Conservation (phyloP, 352 stramenopile genomes). For the Phytophthora citricola region DNA sequence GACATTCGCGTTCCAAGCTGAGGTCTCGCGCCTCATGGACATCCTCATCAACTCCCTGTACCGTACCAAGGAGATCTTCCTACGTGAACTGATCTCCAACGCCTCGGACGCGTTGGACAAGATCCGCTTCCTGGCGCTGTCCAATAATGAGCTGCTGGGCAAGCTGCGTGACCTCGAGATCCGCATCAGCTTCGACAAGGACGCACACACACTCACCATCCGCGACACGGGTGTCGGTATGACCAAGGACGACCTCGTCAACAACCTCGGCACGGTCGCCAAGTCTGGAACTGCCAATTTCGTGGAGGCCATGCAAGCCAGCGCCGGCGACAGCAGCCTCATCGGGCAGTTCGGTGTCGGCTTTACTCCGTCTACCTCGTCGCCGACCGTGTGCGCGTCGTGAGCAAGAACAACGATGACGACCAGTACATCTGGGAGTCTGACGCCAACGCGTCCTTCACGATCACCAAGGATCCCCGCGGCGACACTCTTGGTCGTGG, state of each 20-base stretch:
- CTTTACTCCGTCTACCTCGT: conserved; percentile 99
- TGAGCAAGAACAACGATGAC: conserved; percentile 98
- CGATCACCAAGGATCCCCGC: conserved; percentile 95
- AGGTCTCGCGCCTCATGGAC: conserved; percentile 99
- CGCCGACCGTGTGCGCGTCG: conserved; percentile 95
- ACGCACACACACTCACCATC: conserved; percentile 98
- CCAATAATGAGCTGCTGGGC: conserved; percentile 80
- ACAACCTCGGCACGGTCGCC: conserved; percentile 97
- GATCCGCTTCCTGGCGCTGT: conserved; percentile 97
- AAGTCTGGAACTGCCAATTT: conserved; percentile 99
- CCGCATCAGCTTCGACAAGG: conserved; percentile 96
- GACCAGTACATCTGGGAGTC: conserved; percentile 99
- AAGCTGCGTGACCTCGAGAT: conserved; percentile 95
- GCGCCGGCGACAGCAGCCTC: conserved; percentile 93
- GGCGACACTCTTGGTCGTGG: conserved; percentile 96
- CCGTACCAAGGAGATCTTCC: conserved; percentile 99
- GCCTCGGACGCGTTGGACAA: conserved; percentile 99
- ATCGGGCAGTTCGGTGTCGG: conserved; percentile 99
- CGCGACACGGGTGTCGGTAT: conserved; percentile 98
- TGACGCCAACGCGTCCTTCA: conserved; percentile 96
- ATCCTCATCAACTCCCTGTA: conserved; percentile 99
- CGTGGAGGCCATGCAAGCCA: conserved; percentile 94
- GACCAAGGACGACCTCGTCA: conserved; percentile 98
- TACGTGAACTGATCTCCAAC: conserved; percentile 99
- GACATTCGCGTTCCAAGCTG: conserved; percentile 94